phyloP scores from a whole-genome alignment of 768 basidiomycete genomes.

The Leccinum variicolor region DNA sequence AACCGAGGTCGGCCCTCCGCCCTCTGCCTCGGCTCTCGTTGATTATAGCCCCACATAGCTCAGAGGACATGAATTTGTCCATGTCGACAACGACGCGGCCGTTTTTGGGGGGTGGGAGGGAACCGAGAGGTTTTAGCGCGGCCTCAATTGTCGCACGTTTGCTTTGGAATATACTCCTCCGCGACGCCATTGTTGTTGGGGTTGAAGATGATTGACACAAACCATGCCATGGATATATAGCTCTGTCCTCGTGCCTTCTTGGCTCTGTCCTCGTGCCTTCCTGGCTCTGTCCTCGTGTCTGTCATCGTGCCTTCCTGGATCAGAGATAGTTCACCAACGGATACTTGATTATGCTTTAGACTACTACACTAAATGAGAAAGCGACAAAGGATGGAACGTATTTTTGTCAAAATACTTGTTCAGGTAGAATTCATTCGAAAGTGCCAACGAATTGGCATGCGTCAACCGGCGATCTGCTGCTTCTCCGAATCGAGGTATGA shows the following conservation, averaged over 20 bases:
- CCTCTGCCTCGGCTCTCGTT: background rate
- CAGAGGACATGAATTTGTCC: background rate
- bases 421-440: background rate
- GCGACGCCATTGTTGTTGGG: background rate
- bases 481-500: background rate
- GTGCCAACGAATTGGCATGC: background rate
- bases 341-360: no score
- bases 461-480: background rate
- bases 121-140: background rate
- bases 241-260: no score
- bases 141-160: background rate
- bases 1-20: background rate
- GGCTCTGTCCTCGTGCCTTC: no score
- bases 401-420: background rate
- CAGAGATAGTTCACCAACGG: no score
- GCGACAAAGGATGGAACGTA: background rate
- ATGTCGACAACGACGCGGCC: background rate
- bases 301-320: no score
- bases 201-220: background rate
- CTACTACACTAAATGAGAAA: background rate
- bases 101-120: background rate
- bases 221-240: background rate
- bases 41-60: background rate
- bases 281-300: no score
- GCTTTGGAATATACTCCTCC: background rate